Evolutionary conservation across 2,329 filamentous ascomycete species (phyloP), one percentile per base, ranked within the genome.

Genomic region (Massarina eburnea): DNA sequence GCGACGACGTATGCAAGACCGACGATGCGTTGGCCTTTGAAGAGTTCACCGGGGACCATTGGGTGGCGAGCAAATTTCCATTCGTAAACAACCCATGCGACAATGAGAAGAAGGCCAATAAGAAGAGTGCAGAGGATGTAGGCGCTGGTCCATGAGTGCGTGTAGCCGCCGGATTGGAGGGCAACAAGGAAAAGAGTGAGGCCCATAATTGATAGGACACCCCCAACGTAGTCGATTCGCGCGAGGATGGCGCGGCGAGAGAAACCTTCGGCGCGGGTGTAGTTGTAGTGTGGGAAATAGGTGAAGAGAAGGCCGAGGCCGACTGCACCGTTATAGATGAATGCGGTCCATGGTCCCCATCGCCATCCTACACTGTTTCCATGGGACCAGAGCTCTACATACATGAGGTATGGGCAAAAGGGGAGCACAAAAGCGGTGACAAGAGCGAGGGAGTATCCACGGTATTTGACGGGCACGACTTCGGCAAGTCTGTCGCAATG

Each of bases 151-250:
- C 71, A 74, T 8, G 62, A 51, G 34, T 73, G 67, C 8, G 64
- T 65, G 48, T 72, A 71, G 21, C 71, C 71, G 10, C 70, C 71
- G 9, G 66, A 58, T 44, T 72, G 68, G 1, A 73, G 62, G 3
- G 67, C 67, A n/a, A 72, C 67, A 20, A 73, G 65, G 55, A 68
- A 68, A 1, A 68, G 49, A 1, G 61, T 63, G 18, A 68, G 42
- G n/a, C 66, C 65, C 1, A 52, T 61, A 20, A 66, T 64, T 0
- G 63, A 67, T 1, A 70, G 35, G 7, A 64, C 47, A 9, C 59
- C 66, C 3, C 60, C 63, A 20, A 64, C 18, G 32, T 60, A 67
- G 30, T 67, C 65, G 15, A 68, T 66, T 18, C 57, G 52, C 39
- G 64, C 64, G n/a, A 68, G 37, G 19, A 68, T 61, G 1, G 56